Evolutionary conservation across 2,329 filamentous ascomycete genomes (phyloP).

Genomic region (Tolypocladium inflatum): DNA sequence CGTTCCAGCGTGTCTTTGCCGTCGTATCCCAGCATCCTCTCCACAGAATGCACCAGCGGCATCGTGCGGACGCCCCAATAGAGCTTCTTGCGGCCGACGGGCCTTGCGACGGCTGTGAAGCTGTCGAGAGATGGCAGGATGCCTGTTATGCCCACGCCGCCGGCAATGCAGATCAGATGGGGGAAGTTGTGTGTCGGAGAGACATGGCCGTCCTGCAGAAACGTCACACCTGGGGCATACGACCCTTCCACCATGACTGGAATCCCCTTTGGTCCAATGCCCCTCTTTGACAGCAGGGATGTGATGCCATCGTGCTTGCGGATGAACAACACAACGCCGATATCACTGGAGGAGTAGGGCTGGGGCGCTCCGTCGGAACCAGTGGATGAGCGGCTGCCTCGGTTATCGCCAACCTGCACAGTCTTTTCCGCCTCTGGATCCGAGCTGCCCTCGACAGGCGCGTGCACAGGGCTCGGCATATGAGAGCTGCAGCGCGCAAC

Average conservation of each 20-base stretch:
- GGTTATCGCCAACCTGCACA: no score
- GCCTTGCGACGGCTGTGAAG: conserved; percentile 3
- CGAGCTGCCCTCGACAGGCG: no score
- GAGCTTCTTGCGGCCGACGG: conserved; percentile 9
- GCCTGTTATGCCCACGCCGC: conserved; percentile 20
- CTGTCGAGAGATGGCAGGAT: conserved; percentile 13
- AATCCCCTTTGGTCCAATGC: conserved; percentile 3
- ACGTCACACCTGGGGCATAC: conserved; percentile 7
- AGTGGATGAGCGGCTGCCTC: no score
- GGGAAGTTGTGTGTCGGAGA: conserved; percentile 7
- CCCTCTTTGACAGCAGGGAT: background rate
- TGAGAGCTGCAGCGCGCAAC: background rate
- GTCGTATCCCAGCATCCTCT: conserved; percentile 8
- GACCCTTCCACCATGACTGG: conserved; percentile 13
- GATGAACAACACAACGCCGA: conserved; percentile 2
- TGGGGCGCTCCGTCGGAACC: no score
- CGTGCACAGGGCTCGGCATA: no score
- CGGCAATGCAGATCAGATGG: conserved; percentile 19
- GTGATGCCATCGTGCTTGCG: conserved; percentile 4
- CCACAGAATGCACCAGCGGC: conserved; percentile 11
- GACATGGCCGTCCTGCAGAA: conserved; percentile 6
- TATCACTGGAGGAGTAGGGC: background rate
- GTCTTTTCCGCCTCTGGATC: no score
- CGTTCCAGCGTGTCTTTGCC: conserved; percentile 1
- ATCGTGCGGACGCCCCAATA: conserved; percentile 12